Base-by-base conservation (phyloP, 2,329 filamentous ascomycete genomes). In the Monilinia vaccinii-corymbosi region DNA sequence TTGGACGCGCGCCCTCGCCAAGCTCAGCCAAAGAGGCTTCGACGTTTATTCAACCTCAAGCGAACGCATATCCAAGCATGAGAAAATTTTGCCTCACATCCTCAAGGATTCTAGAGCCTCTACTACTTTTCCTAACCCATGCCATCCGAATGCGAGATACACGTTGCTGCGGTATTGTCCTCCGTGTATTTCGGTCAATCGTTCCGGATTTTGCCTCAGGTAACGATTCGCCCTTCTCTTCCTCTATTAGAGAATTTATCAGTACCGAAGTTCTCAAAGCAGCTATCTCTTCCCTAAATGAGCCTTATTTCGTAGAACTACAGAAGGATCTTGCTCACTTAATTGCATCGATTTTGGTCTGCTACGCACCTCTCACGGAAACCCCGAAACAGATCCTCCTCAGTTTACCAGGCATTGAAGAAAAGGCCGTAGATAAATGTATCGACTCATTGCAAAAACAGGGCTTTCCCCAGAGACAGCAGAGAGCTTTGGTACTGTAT, bases 251-350 rank as follows among this genome's bases (percentile, higher is more conserved):
- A 56, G 91, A 96, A 70, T 99, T 92, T 73, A 92, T 97, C 70
- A 91, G 86, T 56, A 85, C 85, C 6, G 89, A 96, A 66, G 90
- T 97, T 2, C 81, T 99, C 53, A 90, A 92, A 75, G 91, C 91
- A 0, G 93, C 89, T 69, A 89, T 97, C 71, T 89, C 87, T 1
- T 95, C 89, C 2, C 84, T 99, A 55, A 89, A 97, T 74, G 94
- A 99, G 66, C 87, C 91, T 0, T 97, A 97, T 73, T 99, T 97
- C 73, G 92, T 97, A 38, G 94, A 99, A 67, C 83, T 95, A 63
- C 94, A 99, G 70, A 93, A 92, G 71, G 92, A 99, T 56, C 80
- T 99, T 25, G 93, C 91, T 0, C 83, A 86, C 25, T 79, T 97
- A 42, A 96, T 99, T 63, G 92, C 92, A 0, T 83, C 86, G 4